These are phyloP conservation scores for Pestalotiopsis sp. DNA, from an alignment of 2,329 filamentous ascomycete species.

Conservation along the genomic window DNA sequence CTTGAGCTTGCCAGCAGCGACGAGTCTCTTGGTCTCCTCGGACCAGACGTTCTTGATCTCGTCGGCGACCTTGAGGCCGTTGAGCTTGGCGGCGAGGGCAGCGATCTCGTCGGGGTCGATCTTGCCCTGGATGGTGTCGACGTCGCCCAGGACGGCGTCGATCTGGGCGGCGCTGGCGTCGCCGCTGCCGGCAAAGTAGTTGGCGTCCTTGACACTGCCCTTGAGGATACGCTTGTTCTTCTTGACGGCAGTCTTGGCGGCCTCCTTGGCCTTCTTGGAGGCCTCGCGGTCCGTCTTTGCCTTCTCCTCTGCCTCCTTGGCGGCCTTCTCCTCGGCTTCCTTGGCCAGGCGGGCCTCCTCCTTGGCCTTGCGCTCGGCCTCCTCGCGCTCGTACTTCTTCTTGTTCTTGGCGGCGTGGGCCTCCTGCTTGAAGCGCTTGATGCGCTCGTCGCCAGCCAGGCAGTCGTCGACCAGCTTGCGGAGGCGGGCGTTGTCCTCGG, in stretches of 20 bases:
- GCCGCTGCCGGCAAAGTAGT: slow-evolving; percentile 79
- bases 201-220: slow-evolving; percentile 92
- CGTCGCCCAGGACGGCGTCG: slow-evolving; percentile 80
- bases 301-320: slow-evolving; percentile 82
- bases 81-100: slow-evolving; percentile 78
- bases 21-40: slow-evolving; percentile 76
- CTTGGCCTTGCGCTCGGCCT: slow-evolving; percentile 81
- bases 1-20: slow-evolving; percentile 84
- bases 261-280: slow-evolving; percentile 96
- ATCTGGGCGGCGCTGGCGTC: slow-evolving; percentile 77
- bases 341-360: slow-evolving; percentile 86
- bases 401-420: slow-evolving; percentile 96
- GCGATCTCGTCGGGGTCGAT: slow-evolving; percentile 92
- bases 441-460: slow-evolving; percentile 85
- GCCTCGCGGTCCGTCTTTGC: slow-evolving; percentile 85
- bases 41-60: slow-evolving; percentile 87
- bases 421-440: slow-evolving; percentile 94
- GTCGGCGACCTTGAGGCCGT: slow-evolving; percentile 74
- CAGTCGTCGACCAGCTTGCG: slow-evolving; percentile 88
- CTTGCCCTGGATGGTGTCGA: slow-evolving; percentile 85
- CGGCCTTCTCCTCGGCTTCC: slow-evolving; percentile 78
- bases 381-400: slow-evolving; percentile 88
- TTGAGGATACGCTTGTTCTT: slow-evolving; percentile 99
- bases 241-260: slow-evolving; percentile 97
- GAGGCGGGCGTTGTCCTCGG: slow-evolving; percentile 90